These are phyloP conservation scores for Bacidia rubella DNA, from an alignment of 495 filamentous ascomycete genomes.

Conservation along the genomic window DNA sequence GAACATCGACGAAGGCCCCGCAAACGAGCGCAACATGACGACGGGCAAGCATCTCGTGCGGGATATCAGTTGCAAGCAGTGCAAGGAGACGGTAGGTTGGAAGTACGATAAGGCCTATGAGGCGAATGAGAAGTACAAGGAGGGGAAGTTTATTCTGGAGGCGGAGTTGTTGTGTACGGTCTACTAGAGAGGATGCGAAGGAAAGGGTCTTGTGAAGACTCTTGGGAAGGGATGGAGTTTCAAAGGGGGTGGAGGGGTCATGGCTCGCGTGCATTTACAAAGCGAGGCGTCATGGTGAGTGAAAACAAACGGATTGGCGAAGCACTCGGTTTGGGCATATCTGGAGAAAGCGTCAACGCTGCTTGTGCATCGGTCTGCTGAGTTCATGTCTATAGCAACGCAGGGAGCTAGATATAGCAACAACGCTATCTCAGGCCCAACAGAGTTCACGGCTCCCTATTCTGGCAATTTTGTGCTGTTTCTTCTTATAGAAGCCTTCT, in stretches of 20 bases:
- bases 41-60: conserved; percentile 88
- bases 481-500: too few relatives aligned
- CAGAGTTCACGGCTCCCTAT: too few relatives aligned
- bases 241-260: neutral
- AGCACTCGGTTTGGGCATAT: neutral
- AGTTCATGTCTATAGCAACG: too few relatives aligned
- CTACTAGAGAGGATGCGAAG: conserved; percentile 23
- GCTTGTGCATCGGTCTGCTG: too few relatives aligned
- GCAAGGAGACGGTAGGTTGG: conserved; percentile 88
- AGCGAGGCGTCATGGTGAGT: neutral
- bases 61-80: conserved; percentile 80
- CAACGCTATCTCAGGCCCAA: too few relatives aligned
- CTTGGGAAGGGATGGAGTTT: neutral
- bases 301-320: neutral
- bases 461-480: too few relatives aligned
- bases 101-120: conserved; percentile 98
- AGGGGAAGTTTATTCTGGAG: conserved; percentile 95
- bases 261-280: neutral
- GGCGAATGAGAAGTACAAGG: conserved; percentile 88
- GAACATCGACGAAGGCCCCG: conserved; percentile 67
- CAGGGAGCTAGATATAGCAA: too few relatives aligned
- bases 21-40: conserved; percentile 95
- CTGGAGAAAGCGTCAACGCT: neutral
- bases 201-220: neutral
- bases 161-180: conserved; percentile 79